Evolutionary conservation across 805 yeast genomes (phyloP), one percentile per base, ranked within the genome.

Genomic region (Ogataea polymorpha): DNA sequence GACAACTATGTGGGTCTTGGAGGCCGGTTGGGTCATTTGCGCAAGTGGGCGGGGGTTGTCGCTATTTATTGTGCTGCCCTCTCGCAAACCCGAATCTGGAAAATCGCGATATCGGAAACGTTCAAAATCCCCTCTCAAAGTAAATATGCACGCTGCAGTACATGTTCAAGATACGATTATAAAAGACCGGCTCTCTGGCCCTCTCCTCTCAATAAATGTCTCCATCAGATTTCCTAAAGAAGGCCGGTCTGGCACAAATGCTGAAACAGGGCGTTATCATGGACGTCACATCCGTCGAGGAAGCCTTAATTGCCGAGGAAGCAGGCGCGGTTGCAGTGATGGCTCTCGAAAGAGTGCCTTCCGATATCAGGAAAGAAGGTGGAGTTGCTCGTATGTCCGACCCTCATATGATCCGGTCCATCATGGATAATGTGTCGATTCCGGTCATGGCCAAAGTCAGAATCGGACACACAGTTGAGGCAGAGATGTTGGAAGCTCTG

Each of bases 251-350:
- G 61, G 93, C 95, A 45, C 89, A 85, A 63, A 86, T 85, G 93
- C 72, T 86, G 46, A 86, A 85, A 59, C 90, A 86, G 42, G 84
- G 86, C 45, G 86, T 80, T 37, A 78, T 77, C 49, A 77, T 78
- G 84, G 84, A 78, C 57, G 93, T 84, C 27, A 87, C 84, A 44
- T 83, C 72, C 44, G 81, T 82, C 25, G 93, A 86, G 55, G 93
- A 86, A 65, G 95, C 95, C 16, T 61, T 70, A 32, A 76, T 86
- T 38, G 95, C 95, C 17, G 91, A 86, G 62, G 70, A 67, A 40
- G 91, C 95, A 3, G 95, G 95, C 45, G 95, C 95, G 11, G 82
- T 86, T 66, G 91, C 95, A 11, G 95, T 86, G 16, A 86, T 86
- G 95, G 95, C 95, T 4, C 70, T 86, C 49, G 95, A 86, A 65